Percentiles rank a stretch among this genome's conserved stretches.
Conservation (phyloP, 2,329 filamentous ascomycete species). For the Juglanconis sp. region DNA sequence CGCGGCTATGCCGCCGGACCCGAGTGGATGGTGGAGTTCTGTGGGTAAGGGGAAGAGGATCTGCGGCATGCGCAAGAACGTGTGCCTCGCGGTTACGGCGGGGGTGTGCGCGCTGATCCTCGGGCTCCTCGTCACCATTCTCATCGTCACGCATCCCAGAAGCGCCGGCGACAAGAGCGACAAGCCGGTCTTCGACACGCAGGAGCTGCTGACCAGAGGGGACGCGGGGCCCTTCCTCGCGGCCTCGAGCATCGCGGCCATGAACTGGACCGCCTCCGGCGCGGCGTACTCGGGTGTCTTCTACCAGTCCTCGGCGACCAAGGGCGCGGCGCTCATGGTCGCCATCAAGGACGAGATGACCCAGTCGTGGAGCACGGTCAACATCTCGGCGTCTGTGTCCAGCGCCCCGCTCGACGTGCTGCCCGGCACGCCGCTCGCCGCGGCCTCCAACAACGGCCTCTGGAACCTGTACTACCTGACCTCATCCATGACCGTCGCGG, state of each 20-base stretch:
- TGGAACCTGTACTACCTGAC: conserved; percentile 18
- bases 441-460: conserved; percentile 14
- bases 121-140: conserved; percentile 9
- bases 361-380: conserved; percentile 3
- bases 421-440: conserved; percentile 15
- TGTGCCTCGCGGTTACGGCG: conserved; percentile 3
- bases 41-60: conserved; percentile 2
- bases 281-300: conserved; percentile 11
- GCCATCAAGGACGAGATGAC: not conserved
- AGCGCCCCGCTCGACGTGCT: conserved; percentile 10
- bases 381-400: conserved; percentile 6
- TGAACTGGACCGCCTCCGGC: conserved; percentile 10
- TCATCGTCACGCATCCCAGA: not conserved
- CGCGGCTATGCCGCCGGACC: not conserved
- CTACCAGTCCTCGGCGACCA: conserved; percentile 8
- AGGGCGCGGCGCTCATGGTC: conserved; percentile 5
- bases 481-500: conserved; percentile 7
- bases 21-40: not conserved
- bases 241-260: conserved; percentile 9
- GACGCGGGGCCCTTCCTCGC: conserved; percentile 5
- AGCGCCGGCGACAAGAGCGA: not conserved
- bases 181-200: not conserved
- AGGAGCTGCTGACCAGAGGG: not conserved
- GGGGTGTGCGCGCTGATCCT: conserved; percentile 4
- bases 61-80: conserved; percentile 10